Base-by-base conservation (phyloP, 768 basidiomycete species). In the Tricholoma flavovirens region DNA sequence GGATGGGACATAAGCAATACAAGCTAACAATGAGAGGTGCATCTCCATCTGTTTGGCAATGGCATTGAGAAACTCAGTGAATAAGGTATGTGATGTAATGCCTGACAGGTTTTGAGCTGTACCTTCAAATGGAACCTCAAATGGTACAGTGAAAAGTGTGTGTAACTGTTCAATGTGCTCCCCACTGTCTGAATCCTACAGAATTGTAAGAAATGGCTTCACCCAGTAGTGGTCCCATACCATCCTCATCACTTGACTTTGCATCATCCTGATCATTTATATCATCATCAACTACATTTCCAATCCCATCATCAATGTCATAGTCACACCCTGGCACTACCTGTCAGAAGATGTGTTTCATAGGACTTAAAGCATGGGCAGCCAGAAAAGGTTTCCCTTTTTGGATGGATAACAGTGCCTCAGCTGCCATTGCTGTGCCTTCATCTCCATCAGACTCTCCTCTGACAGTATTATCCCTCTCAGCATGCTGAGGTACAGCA, bases 1-100 rank as follows among this genome's bases (percentile, higher is more conserved):
- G 12, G 60, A 63, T 4, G 58, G 49, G 10, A 59, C 43, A 32
- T 61, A 63, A 36, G 30, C 51, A 29, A 50, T 30, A 12, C 33
- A 21, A 26, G 49, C 29, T 50, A 50, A 33, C 7, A 50, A 22
- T n/a, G 29, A 30, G 29, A 50, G 30, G 24, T 22, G 17, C 11
- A 36, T 53, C 36, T 53, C 51, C 51, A 53, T 53, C n/a, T 42
- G 30, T 19, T 17, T 17, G n/a, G 51, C 51, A 53, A 42, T 12
- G 12, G 30, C 32, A 2, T 35, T 26, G 11, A 33, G 24, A n/a
- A n/a, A n/a, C n/a, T n/a, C n/a, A n/a, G n/a, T n/a, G n/a, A n/a
- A n/a, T n/a, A n/a, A n/a, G n/a, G 40, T 21, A 19, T 33, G 36
- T 40, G 38, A 43, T 48, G 48, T 52, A 35, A 58, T 33, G 10